Base-by-base conservation (phyloP, 169 alveolate genomes). In the Toxoplasma gondii region DNA sequence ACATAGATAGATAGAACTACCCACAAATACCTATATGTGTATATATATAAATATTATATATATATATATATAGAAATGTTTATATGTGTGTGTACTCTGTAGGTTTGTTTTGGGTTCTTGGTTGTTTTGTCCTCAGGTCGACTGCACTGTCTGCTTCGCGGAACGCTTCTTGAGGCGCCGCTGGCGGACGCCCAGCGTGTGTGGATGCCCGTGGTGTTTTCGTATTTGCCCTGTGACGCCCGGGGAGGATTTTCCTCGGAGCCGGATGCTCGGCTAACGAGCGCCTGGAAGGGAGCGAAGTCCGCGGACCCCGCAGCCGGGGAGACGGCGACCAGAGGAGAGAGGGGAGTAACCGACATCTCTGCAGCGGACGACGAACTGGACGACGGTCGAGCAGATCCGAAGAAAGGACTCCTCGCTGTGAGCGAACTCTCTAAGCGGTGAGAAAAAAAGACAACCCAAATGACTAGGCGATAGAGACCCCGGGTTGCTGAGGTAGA, bases 101-200 rank as follows among this genome's bases (percentile, higher is more conserved):
- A 17, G 27, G 44, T 4, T 9, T 24, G 39, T 7, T 74, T 34
- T 74, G 43, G 45, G 43, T 22, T 34, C n/a, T 17, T n/a, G 2
- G 39, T 74, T 34, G 12, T 1, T 74, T 74, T 10, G 29, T 64
- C 24, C 27, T 83, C 93, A 94, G 96, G 96, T n/a, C 94, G 96
- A 19, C 34, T 94, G 45, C 96, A 94, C 93, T 91, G 94, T 27
- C 94, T 94, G 53, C 88, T 94, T 67, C 96, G 96, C 7, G 96
- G 94, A 36, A 90, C 96, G 88, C 45, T 87, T 88, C 69, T 94
- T 16, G 96, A 94, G 49, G 54, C 38, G 38, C 69, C 88, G 36
- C 24, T 91, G 69, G 54, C 69, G 39, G 78, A 91, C 41, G 53
- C 29, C 16, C 96, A 94, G 93, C 84, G 92, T 34, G 45, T 91